Evolutionary conservation across 805 yeast species (phyloP), one percentile per base, ranked within the genome.

Genomic region (Metschnikowia dekortorum): DNA sequence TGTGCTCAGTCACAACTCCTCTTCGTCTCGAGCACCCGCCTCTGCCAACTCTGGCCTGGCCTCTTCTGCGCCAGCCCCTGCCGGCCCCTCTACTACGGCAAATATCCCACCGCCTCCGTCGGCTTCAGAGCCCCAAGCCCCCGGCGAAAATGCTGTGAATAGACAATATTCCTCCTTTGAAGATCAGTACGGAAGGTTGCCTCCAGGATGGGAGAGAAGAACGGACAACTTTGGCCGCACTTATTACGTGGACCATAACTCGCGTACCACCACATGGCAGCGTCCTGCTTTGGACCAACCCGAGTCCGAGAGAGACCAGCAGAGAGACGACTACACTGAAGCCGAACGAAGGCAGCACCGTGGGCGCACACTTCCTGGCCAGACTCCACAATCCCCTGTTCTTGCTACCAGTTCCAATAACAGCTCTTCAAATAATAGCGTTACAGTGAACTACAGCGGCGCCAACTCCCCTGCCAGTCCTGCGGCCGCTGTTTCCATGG

Each of bases 141-240:
- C 45, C 39, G 39, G 40, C 40, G 34, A 44, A 22, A 29, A 41
- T 44, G 50, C 54, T 8, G 47, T 60, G 6, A 69, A 70, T 58
- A 81, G 90, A 62, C 95, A 85, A 63, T 85, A 84, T 61, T 87
- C 96, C 5, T 89, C 98, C 1, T 94, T 94, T 67, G 99, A 94
- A 70, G 99, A 94, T 71, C 98, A 92, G 68, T 82, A 84, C 61
- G 99, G 99, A 39, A 79, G 97, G 64, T 77, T 94, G 58, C 99
- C 99, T 3, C 89, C 97, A 6, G 99, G 99, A 4, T 94, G 99
- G 98, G 99, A 94, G 70, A 84, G 99, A 61, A 82, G 99, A 71
- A 91, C 98, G 1, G 99, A 94, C 68, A 89, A 90, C 68, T 88
- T 90, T 63, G 99, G 99, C 30, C 82, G 99, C 64, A 92, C 98